Evolutionary conservation across 768 basidiomycete genomes (phyloP).

Genomic region (Ephemerocybe angulata): DNA sequence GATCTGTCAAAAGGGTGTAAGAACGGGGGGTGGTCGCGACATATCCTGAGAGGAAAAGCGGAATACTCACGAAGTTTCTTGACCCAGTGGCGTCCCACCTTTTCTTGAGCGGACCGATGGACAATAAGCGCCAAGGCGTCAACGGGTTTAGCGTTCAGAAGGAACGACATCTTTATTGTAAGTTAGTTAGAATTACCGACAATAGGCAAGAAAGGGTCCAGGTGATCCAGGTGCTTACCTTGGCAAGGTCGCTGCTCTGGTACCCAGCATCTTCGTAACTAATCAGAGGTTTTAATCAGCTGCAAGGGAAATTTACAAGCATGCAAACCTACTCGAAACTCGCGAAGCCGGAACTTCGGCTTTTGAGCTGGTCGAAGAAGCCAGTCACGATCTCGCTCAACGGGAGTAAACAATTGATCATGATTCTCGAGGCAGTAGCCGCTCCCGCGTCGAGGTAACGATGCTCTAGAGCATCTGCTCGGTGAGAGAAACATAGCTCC

Average conservation of each 20-base stretch:
- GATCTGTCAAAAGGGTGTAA: slow-evolving; percentile 44
- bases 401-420: slow-evolving; percentile 82
- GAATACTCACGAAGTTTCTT: slow-evolving; percentile 78
- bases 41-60: not conserved
- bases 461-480: slow-evolving; percentile 81
- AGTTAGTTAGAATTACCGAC: not conserved
- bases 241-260: slow-evolving; percentile 71
- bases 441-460: slow-evolving; percentile 70
- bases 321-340: slow-evolving; percentile 74
- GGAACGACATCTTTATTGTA: slow-evolving; percentile 74
- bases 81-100: slow-evolving; percentile 79
- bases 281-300: not conserved
- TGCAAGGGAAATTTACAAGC: not conserved
- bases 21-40: not conserved
- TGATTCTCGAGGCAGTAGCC: slow-evolving; percentile 57
- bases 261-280: slow-evolving; percentile 97
- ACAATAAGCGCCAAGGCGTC: slow-evolving; percentile 93
- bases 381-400: slow-evolving; percentile 90
- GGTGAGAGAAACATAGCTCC: slow-evolving; percentile 83
- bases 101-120: slow-evolving; percentile 73
- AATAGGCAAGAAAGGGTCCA: not conserved
- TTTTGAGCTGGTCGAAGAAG: slow-evolving; percentile 94
- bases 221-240: slow-evolving; percentile 43
- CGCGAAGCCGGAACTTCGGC: slow-evolving; percentile 86
- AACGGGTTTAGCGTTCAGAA: slow-evolving; percentile 84